Evolutionary conservation across 2,329 filamentous ascomycete species (phyloP), one percentile per base, ranked within the genome.

Genomic region (Reticulascus tulasneorum): DNA sequence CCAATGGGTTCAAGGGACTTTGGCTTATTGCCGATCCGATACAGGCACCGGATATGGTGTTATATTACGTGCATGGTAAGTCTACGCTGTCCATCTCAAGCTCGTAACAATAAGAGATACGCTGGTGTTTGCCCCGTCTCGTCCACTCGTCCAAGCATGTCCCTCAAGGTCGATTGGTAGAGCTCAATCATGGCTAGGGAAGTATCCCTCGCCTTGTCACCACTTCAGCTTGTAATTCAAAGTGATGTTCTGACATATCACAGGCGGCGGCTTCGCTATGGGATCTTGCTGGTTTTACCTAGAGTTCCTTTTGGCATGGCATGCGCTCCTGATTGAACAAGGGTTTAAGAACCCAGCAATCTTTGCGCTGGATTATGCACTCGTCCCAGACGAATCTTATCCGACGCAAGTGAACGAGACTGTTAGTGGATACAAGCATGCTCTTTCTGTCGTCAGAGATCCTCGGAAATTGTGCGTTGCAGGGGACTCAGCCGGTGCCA

Each of bases 201-300:
- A 18, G 27, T 7, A 33, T 34, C 23, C 20, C n/a, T 32, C 29
- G 22, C 7, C 23, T 4, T 13, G 25, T 43, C 44, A 33, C 21
- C 9, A 23, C 26, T 24, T 5, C 40, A 84, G 80, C n/a, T n/a
- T n/a, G n/a, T n/a, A n/a, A n/a, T n/a, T n/a, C n/a, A n/a, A n/a
- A n/a, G n/a, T n/a, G n/a, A n/a, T n/a, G n/a, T n/a, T n/a, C n/a
- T n/a, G n/a, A n/a, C n/a, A n/a, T n/a, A n/a, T n/a, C n/a, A n/a
- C n/a, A n/a, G n/a, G 84, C 12, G 88, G 88, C 16, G 88, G 88
- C 1, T 93, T 94, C 56, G 77, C 79, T 7, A 86, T 94, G 81
- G 88, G 87, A 4, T 88, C 84, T 10, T 69, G 75, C 13, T 85
- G 84, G 62, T 94, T 94, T 58, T 94, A 94, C 56, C 74, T 90